Conservation (phyloP, 371 early-diverging fungal species). For the Mortierella sp. region DNA sequence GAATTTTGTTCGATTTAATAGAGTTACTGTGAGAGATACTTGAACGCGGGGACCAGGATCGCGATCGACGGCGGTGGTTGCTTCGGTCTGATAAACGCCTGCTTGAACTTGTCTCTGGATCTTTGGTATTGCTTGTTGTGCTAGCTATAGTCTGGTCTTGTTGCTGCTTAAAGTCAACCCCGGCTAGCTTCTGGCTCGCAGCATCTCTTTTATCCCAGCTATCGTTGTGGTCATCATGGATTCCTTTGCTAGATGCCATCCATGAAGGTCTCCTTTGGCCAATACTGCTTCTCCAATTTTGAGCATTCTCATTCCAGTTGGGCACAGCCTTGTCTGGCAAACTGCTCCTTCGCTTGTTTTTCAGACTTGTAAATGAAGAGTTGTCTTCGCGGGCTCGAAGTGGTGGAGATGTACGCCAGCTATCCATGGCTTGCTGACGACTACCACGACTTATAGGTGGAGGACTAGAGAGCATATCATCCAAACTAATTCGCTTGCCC, state of each 20-base stretch:
- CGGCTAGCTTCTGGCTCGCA: slow-evolving; percentile 8
- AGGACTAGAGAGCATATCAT: slow-evolving; percentile 36
- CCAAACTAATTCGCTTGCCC: slow-evolving; percentile 42
- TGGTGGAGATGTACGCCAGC: slow-evolving; percentile 50
- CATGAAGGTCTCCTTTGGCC: slow-evolving; percentile 50
- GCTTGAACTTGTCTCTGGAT: background rate
- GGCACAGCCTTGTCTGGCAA: slow-evolving; percentile 55
- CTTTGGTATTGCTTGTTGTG: background rate
- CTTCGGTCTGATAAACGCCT: slow-evolving; percentile 30
- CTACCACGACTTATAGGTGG: slow-evolving; percentile 8
- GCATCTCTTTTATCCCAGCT: slow-evolving; percentile 18
- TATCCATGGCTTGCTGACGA: slow-evolving; percentile 47
- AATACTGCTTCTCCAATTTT: slow-evolving; percentile 47
- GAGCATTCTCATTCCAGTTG: slow-evolving; percentile 48
- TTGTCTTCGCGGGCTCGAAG: slow-evolving; percentile 16
- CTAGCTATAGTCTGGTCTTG: background rate
- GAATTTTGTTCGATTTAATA: background rate
- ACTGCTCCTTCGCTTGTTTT: slow-evolving; percentile 53
- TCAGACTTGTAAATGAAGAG: slow-evolving; percentile 29
- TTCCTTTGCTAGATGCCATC: slow-evolving; percentile 27
- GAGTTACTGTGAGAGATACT: slow-evolving; percentile 5
- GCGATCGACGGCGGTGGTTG: slow-evolving; percentile 37
- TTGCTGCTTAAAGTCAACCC: slow-evolving; percentile 3
- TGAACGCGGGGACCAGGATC: slow-evolving; percentile 45
- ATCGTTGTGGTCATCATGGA: slow-evolving; percentile 8